Base-by-base conservation (phyloP, 1,139 yeast species). In the Diutina mesorugosa region DNA sequence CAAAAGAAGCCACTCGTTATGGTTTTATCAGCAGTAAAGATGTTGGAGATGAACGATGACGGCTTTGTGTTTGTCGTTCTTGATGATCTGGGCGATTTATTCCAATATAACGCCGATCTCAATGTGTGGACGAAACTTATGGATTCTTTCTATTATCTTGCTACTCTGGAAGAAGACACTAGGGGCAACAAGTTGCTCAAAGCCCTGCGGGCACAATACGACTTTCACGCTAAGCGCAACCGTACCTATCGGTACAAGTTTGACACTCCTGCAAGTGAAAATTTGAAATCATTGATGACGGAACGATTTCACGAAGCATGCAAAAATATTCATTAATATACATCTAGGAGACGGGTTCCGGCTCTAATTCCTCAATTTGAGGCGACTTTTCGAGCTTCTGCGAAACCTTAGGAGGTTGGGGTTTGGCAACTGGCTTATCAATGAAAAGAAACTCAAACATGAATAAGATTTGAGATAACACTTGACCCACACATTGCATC, bases 121-220 rank as follows among this genome's bases (percentile, higher is more conserved):
- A 67, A 65, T 57, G 65, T 68, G 16, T 83, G 88, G 88, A 65
- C 70, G 0, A 75, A 70, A 57, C 65, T 72, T 0, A 63, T 78
- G 18, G 84, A 80, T 59, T 72, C 81, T 1, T 80, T 83, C 82
- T 77, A 76, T 59, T 70, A 63, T 57, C 61, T 66, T 10, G 66
- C 67, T 2, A 55, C 60, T 12, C 61, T 59, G 1, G 52, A 28
- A 10, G 21, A 28, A 12, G 21, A 47, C 5, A 26, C 35, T 29
- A n/a, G n/a, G 6, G 12, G 35, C n/a, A 26, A 47, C 16, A 4
- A 16, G 6, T 28, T 26, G 21, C 38, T 47, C 21, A 47, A 28
- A 28, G 21, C 30, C 10, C 18, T 30, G 16, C 51, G 51, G 12
- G 21, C 16, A 4, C 32, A 47, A 16, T 18, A 47, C 12, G 51